Evolutionary conservation across 441 rosid species (phyloP), one percentile per base, ranked within the genome.

Genomic region (Populus tomentosa): DNA sequence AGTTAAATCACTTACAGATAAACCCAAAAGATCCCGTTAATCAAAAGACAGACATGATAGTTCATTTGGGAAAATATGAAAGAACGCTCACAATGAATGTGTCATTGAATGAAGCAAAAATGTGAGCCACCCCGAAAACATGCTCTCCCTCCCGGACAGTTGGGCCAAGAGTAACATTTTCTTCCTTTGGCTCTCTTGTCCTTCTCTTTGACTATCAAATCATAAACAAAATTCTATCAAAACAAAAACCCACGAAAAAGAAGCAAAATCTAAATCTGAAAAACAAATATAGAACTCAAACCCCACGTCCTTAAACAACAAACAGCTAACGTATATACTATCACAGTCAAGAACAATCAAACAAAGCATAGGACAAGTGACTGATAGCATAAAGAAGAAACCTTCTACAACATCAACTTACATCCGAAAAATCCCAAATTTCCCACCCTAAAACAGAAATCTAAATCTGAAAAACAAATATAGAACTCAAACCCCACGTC

Each of bases 131-230:
- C 30, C 30, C 30, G 30, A 28, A 28, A 28, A 28, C 30, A 28
- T 28, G 30, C 30, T 28, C 30, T 28, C 30, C 30, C 30, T 28
- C 30, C 30, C 30, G 30, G 30, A 28, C 30, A 28, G 30, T 28
- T 28, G 30, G 30, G 30, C 30, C 30, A 28, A 28, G 30, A 28
- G 30, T 28, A 3, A 30, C 32, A 30, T 30, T 30, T 30, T 30
- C 32, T 30, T 30, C 32, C 32, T 30, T 30, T 3, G 32, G 32
- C 32, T 30, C 32, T 30, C 32, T 30, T 30, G 32, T 30, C 32
- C 32, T 30, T 30, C 32, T 30, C 32, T 30, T 30, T 30, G 32
- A 91, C 96, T 91, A 28, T 40, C 24, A 32, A 21, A 6, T 1
- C 23, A 10, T 6, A 5, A 59, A 73, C 7, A 14, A 32, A 56